Conservation (phyloP, 495 filamentous ascomycete genomes). For the Sordaria brevicollis region DNA sequence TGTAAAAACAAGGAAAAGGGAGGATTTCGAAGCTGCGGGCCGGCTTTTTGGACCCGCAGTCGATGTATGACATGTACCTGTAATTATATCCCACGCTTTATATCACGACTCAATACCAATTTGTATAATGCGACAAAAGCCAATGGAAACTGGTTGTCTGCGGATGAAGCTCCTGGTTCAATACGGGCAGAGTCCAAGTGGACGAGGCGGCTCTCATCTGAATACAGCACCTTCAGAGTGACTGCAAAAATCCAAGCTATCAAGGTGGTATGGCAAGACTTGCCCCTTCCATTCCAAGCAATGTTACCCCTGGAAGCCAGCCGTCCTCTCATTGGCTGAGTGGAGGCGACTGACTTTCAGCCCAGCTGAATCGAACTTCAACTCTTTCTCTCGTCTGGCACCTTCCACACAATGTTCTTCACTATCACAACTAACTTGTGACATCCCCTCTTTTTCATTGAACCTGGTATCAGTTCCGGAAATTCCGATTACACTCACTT, state of each 20-base stretch:
- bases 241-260: background rate
- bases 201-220: background rate
- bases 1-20: background rate
- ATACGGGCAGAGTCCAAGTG: background rate
- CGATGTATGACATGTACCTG: background rate
- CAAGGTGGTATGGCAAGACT: background rate
- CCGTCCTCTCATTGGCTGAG: constrained; percentile 4
- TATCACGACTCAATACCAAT: background rate
- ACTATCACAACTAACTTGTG: background rate
- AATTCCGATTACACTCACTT: background rate
- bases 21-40: background rate
- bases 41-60: background rate
- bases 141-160: background rate
- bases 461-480: background rate
- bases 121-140: background rate
- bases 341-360: background rate
- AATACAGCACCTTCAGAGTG: background rate
- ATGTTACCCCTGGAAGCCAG: background rate
- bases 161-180: background rate
- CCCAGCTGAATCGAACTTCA: constrained; percentile 3
- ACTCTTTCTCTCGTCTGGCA: background rate
- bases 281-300: background rate
- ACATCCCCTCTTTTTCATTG: background rate
- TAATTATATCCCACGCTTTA: background rate
- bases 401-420: background rate